Conservation (phyloP, 2,329 filamentous ascomycete species). For the Fusarium citri region DNA sequence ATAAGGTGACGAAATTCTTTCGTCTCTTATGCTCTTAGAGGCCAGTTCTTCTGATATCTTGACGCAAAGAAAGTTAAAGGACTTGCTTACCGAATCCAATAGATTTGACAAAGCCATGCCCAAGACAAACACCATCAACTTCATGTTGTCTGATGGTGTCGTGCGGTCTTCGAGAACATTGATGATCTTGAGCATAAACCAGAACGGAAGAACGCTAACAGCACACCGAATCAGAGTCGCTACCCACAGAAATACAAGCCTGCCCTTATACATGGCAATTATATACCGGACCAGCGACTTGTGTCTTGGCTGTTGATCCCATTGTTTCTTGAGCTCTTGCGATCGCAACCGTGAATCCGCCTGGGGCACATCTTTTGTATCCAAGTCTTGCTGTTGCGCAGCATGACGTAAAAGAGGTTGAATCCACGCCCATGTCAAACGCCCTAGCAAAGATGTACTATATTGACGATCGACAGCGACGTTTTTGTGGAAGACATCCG, state of each 20-base stretch:
- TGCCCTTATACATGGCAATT: slow-evolving; percentile 64
- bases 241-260: slow-evolving; percentile 67
- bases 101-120: slow-evolving; percentile 70
- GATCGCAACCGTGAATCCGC: slow-evolving; percentile 66
- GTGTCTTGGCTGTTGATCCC: slow-evolving; percentile 57
- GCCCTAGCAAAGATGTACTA: slow-evolving; percentile 67
- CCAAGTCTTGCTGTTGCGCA: slow-evolving; percentile 66
- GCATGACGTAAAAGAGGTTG: slow-evolving; percentile 65
- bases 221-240: slow-evolving; percentile 65
- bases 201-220: slow-evolving; percentile 75
- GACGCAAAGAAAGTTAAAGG: not conserved
- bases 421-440: slow-evolving; percentile 75
- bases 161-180: slow-evolving; percentile 67
- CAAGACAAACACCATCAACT: slow-evolving; percentile 75
- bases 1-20: too few species aligned
- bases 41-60: not conserved
- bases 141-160: slow-evolving; percentile 58
- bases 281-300: slow-evolving; percentile 70
- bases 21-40: too few species aligned
- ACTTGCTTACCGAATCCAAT: slow-evolving; percentile 53
- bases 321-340: slow-evolving; percentile 61
- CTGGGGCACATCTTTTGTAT: slow-evolving; percentile 70
- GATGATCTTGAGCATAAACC: slow-evolving; percentile 74
- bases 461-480: slow-evolving; percentile 71
- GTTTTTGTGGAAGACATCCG: slow-evolving; percentile 70